phyloP scores from a whole-genome alignment of 768 basidiomycete genomes.

The Podaxis rugospora region DNA sequence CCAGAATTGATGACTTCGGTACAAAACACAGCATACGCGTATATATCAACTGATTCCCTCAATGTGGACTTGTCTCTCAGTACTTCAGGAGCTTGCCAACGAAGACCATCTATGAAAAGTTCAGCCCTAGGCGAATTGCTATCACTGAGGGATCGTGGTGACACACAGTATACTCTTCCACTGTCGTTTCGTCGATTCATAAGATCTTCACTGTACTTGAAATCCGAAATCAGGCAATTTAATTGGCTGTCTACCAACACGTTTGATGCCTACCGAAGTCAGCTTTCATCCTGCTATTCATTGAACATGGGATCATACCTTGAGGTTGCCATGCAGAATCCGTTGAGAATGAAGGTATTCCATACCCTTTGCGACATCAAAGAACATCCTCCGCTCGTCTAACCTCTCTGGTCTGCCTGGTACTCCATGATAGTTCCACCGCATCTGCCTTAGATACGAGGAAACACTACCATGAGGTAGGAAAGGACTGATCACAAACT shows the following conservation, averaged over 20 bases:
- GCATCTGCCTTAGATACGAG: background rate
- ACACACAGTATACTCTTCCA: slow-evolving; percentile 35
- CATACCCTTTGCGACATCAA: slow-evolving; percentile 70
- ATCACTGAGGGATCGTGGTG: background rate
- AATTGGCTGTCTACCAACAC: slow-evolving; percentile 57
- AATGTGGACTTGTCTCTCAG: slow-evolving; percentile 35
- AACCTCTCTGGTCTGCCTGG: slow-evolving; percentile 9
- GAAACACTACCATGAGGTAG: background rate
- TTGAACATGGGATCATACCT: slow-evolving; percentile 18
- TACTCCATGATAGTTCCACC: slow-evolving; percentile 37
- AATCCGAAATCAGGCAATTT: slow-evolving; percentile 64
- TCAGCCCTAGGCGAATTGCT: background rate
- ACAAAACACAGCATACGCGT: slow-evolving; percentile 54
- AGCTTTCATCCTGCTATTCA: background rate
- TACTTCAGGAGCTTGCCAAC: slow-evolving; percentile 61
- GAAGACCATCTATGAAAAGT: slow-evolving; percentile 36
- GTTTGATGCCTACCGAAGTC: slow-evolving; percentile 41
- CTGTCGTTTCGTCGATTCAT: slow-evolving; percentile 43
- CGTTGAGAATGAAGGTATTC: slow-evolving; percentile 57
- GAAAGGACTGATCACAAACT: slow-evolving; percentile 33
- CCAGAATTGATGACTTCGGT: slow-evolving; percentile 51
- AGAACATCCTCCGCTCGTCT: slow-evolving; percentile 48
- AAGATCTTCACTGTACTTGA: slow-evolving; percentile 52
- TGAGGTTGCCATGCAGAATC: slow-evolving; percentile 59
- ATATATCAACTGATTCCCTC: slow-evolving; percentile 51